Base-by-base conservation (phyloP, 129 eudicot genomes). In the Flaveria ramosissima region DNA sequence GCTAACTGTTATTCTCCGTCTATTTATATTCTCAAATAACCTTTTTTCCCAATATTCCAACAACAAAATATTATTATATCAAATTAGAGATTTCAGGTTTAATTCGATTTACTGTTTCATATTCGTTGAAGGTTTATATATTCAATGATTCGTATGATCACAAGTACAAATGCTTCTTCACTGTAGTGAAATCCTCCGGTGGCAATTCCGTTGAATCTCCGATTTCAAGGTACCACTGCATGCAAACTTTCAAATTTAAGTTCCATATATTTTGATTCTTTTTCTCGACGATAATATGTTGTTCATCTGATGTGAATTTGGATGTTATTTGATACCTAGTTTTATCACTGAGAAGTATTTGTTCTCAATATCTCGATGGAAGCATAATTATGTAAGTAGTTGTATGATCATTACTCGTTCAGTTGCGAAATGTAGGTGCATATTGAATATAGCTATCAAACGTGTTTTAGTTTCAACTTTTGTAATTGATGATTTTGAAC, bases 121-220 rank as follows among this genome's bases (percentile, higher is more conserved):
- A 65, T 50, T 76, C 73, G 4, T 76, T 50, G 71, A 62, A 60
- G 50, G 71, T 75, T 62, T 27, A 27, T 27, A 62, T 45, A 74
- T 47, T 62, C 50, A 36, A 32, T 51, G 52, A 41, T 32, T 26
- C 48, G 21, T 14, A 15, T 9, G 79, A 74, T 61, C 71, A 45
- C 11, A 75, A 63, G 21, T 48, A 7, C 64, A 19, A 17, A 43
- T 71, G 36, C 41, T 53, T 63, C 32, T 9, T 61, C 61, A 63
- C 50, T 48, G 79, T 16, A 57, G n/a, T 59, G 24, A 26, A 57
- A 23, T 56, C 59, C 23, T 73, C 53, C 65, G 64, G 62, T 47
- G 70, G 16, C 78, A 16, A 74, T 60, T 57, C 60, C 60, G 27
- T 23, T 74, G 20, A 75, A 75, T 76, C 62, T 65, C 72, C 68